Percentiles rank a stretch among this genome's conserved stretches.
phyloP scores from a whole-genome alignment of 2,329 filamentous ascomycete genomes.

The Fusarium nematophilum region DNA sequence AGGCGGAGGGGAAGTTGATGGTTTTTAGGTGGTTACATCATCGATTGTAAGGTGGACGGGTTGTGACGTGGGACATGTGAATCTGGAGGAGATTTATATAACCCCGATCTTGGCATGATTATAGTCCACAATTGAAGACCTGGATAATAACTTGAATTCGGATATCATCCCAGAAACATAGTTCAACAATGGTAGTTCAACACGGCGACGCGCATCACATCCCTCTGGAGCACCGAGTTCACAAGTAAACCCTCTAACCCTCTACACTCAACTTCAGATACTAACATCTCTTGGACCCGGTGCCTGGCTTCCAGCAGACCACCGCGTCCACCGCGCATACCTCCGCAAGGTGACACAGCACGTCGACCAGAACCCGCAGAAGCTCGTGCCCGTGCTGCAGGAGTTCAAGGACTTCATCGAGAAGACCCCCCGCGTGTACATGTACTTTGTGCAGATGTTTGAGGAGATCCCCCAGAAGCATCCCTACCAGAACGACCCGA shows the following conservation, averaged over 20 bases:
- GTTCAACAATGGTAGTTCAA: slow-evolving; percentile 59
- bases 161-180: not conserved
- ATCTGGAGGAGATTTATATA: not conserved
- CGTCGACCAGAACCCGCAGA: slow-evolving; percentile 61
- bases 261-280: not conserved
- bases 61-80: slow-evolving; percentile 22
- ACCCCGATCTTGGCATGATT: not conserved
- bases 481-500: slow-evolving; percentile 71
- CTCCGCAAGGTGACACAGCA: slow-evolving; percentile 66
- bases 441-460: slow-evolving; percentile 77
- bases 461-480: slow-evolving; percentile 70
- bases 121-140: no score
- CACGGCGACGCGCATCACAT: slow-evolving; percentile 64
- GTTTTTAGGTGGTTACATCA: slow-evolving; percentile 31
- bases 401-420: slow-evolving; percentile 77
- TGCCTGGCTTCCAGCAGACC: slow-evolving; percentile 72
- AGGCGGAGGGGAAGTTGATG: slow-evolving; percentile 14
- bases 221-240: slow-evolving; percentile 57
- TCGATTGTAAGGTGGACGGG: slow-evolving; percentile 32
- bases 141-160: not conserved
- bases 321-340: slow-evolving; percentile 71
- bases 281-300: slow-evolving; percentile 56
- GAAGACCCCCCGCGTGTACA: slow-evolving; percentile 69
- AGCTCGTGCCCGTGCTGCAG: slow-evolving; percentile 68
- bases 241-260: slow-evolving; percentile 53